Evolutionary conservation across 305 asterid species (phyloP).

Genomic region (Ilex paraguariensis): DNA sequence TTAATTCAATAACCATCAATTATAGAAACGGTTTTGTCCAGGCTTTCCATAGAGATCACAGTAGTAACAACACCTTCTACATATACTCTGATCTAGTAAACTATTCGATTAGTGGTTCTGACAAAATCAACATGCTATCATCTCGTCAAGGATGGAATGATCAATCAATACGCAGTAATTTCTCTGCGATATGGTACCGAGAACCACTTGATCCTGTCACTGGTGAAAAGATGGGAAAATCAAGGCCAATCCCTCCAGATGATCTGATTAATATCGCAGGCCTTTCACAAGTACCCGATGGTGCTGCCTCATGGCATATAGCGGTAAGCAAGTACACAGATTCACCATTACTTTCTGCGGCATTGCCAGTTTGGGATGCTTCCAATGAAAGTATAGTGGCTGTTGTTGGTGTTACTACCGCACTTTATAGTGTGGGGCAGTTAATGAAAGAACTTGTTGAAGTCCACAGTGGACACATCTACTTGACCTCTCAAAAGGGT

Average conservation of each 20-base stretch:
- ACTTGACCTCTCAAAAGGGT: slow-evolving; percentile 87
- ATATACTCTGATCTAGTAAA: slow-evolving; percentile 79
- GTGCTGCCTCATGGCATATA: slow-evolving; percentile 92
- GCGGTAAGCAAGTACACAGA: slow-evolving; percentile 84
- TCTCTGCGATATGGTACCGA: slow-evolving; percentile 77
- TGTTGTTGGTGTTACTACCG: slow-evolving; percentile 89
- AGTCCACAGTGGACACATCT: slow-evolving; percentile 83
- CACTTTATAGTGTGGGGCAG: slow-evolving; percentile 86
- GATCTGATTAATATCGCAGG: slow-evolving; percentile 86
- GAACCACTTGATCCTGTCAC: slow-evolving; percentile 70
- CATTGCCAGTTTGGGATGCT: slow-evolving; percentile 86
- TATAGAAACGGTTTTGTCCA: slow-evolving; percentile 91
- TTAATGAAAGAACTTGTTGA: slow-evolving; percentile 89
- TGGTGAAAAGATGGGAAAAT: slow-evolving; percentile 62
- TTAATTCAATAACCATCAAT: slow-evolving; percentile 67
- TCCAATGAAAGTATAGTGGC: slow-evolving; percentile 64
- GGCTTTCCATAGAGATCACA: slow-evolving; percentile 83
- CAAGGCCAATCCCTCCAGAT: slow-evolving; percentile 60
- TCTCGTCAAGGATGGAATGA: slow-evolving; percentile 86
- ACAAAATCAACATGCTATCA: slow-evolving; percentile 33
- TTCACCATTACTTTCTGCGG: slow-evolving; percentile 87
- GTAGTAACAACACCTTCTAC: slow-evolving; percentile 64
- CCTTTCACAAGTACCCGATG: slow-evolving; percentile 90
- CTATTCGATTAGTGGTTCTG: slow-evolving; percentile 53
- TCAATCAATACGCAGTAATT: slow-evolving; percentile 61